Base-by-base conservation (phyloP, 2,329 filamentous ascomycete species). In the Neospermospora avenae region DNA sequence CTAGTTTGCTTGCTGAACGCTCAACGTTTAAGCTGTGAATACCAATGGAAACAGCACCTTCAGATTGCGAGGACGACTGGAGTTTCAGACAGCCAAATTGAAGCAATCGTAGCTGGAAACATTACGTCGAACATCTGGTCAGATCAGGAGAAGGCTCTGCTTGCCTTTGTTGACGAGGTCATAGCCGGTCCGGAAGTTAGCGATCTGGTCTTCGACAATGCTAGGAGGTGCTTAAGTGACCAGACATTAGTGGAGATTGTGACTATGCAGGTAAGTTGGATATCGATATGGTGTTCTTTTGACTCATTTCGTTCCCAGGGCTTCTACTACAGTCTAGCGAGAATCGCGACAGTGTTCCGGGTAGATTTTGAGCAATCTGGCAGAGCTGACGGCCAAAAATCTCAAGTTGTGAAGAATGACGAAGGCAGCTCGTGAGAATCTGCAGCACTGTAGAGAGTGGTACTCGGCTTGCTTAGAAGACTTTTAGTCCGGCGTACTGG, bases 41-140 rank as follows among this genome's bases (percentile, higher is more conserved):
- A 68, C 52, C 66, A 68, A 46, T 65, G 63, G 59, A 64, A 63
- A 46, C 65, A 67, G 25, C 65, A 68, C 48, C 59, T 67, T 28
- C 61, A 58, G 28, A 62, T 65, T 42, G 63, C 64, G 6, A 62
- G 51, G 54, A 37, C 59, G 16, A 58, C 55, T 25, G 65, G 63
- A 18, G 49, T 68, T 16, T 58, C 65, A 2, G 63, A 64, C 18
- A 49, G 25, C 7, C 63, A 67, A 24, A 65, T 68, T 49, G 58
- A 55, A 24, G 66, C 65, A 22, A 35, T 68, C 13, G 52, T 46
- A 25, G 54, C 57, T 24, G 65, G 62, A 7, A 48, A 68, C n/a
- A 57, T 67, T n/a, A 56, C 56, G 20, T 58, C 55, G 24, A 22
- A 59, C 8, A 34, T 63, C 22, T 68, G 65, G 63, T 62, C 65